phyloP scores from a whole-genome alignment of 805 yeast genomes.

The Vanderwaltozyma polyspora region DNA sequence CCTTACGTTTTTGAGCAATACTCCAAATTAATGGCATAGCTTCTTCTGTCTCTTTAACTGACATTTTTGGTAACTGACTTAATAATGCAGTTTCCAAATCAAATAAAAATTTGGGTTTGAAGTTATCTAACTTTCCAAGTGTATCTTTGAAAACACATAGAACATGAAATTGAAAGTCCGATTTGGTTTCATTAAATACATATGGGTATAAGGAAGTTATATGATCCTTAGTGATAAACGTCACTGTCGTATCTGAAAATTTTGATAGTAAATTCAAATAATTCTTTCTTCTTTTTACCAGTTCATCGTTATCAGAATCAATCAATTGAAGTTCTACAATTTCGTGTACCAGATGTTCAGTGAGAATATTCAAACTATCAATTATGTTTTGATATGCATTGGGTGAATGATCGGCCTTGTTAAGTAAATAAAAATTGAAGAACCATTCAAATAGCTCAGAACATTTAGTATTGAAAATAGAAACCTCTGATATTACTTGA shows the following conservation, averaged over 20 bases:
- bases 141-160: constrained; percentile 44
- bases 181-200: constrained; percentile 39
- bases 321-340: constrained; percentile 22
- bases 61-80: constrained; percentile 47
- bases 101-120: constrained; percentile 40
- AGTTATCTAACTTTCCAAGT: constrained; percentile 32
- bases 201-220: constrained; percentile 55
- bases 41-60: constrained; percentile 49
- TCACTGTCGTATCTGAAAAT: constrained; percentile 41
- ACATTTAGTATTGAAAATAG: constrained; percentile 29
- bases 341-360: constrained; percentile 18
- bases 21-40: constrained; percentile 64
- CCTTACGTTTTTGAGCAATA: constrained; percentile 37
- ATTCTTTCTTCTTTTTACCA: neutral
- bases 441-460: constrained; percentile 38
- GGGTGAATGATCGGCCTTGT: constrained; percentile 14
- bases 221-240: constrained; percentile 54
- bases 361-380: constrained; percentile 8
- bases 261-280: constrained; percentile 34
- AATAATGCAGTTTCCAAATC: constrained; percentile 44
- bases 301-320: constrained; percentile 12
- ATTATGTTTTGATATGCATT: constrained; percentile 5
- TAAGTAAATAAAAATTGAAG: constrained; percentile 34
- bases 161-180: constrained; percentile 34
- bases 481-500: constrained; percentile 31